Percentiles rank a stretch among this genome's conserved stretches.
Conservation (phyloP, 2,329 filamentous ascomycete species). For the Neospermospora avenae region DNA sequence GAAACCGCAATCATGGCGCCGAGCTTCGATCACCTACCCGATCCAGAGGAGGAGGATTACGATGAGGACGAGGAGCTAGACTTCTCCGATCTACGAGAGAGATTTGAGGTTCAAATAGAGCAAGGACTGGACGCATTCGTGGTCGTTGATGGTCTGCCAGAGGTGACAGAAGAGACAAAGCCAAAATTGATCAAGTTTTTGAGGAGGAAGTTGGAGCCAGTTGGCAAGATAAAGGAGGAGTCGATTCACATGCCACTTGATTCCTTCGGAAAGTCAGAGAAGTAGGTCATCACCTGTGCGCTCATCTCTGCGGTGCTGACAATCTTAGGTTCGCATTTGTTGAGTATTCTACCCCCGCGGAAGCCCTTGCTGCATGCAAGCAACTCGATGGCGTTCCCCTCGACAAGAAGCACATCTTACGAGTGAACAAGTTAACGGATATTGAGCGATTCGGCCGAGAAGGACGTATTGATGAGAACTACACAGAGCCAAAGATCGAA, state of each 20-base stretch:
- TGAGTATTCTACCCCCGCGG: constrained; percentile 86
- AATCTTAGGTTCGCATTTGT: constrained; percentile 83
- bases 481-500: constrained; percentile 75
- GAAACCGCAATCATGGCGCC: constrained; percentile 71
- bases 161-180: constrained; percentile 86
- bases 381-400: constrained; percentile 81
- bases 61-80: constrained; percentile 93
- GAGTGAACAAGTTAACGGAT: constrained; percentile 97
- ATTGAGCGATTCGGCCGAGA: constrained; percentile 95
- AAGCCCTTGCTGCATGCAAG: constrained; percentile 86
- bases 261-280: constrained; percentile 80
- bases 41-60: constrained; percentile 82
- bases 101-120: constrained; percentile 94
- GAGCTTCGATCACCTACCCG: constrained; percentile 87
- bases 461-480: constrained; percentile 89
- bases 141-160: constrained; percentile 88
- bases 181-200: constrained; percentile 95
- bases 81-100: constrained; percentile 88
- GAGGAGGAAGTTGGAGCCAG: constrained; percentile 84
- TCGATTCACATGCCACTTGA: constrained; percentile 91
- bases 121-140: constrained; percentile 96
- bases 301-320: constrained; percentile 19
- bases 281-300: constrained; percentile 51
- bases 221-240: constrained; percentile 82
- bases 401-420: constrained; percentile 94